A percentile compares a stretch with the other conserved stretches of the same genome.
phyloP scores from a whole-genome alignment of 108 stramenopile species.

The Skeletonema marinoi region DNA sequence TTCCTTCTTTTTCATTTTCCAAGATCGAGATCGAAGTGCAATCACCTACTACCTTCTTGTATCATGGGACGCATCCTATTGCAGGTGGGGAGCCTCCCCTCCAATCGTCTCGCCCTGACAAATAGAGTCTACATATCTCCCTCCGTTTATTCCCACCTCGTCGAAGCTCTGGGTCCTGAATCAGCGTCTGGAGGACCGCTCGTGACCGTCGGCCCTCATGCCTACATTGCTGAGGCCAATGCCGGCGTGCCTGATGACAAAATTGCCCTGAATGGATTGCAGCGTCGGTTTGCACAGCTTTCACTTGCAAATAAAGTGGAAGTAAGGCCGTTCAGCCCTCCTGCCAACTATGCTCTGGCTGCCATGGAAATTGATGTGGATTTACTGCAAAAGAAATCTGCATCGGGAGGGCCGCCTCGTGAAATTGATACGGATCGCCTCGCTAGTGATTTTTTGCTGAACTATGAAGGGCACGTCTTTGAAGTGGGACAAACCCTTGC shows the following conservation, averaged over 20 bases:
- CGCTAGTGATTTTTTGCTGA: constrained; percentile 63
- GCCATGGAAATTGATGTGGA: constrained; percentile 73
- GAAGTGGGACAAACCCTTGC: constrained; percentile 74
- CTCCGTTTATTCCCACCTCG: constrained; percentile 35
- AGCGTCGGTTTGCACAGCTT: constrained; percentile 74
- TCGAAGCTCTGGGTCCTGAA: constrained; percentile 52
- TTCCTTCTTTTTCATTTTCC: no score
- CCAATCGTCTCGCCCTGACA: constrained; percentile 84
- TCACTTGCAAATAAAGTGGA: constrained; percentile 58
- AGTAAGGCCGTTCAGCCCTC: constrained; percentile 58
- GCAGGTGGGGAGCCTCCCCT: constrained; percentile 81
- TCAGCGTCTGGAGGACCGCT: constrained; percentile 43
- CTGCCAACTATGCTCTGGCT: constrained; percentile 65
- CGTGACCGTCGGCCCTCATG: constrained; percentile 67
- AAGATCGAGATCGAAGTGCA: no score
- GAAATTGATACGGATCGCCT: constrained; percentile 87
- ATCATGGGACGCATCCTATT: constrained; percentile 42
- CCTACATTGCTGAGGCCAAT: constrained; percentile 76
- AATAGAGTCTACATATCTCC: constrained; percentile 84
- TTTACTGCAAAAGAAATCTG: constrained; percentile 69
- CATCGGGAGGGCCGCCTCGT: constrained; percentile 34
- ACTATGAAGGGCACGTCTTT: constrained; percentile 80
- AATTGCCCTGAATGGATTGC: constrained; percentile 85
- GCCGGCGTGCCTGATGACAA: constrained; percentile 61
- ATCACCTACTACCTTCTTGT: no score